Evolutionary conservation across 257 asterid species (phyloP), one percentile per base, ranked within the genome.

Genomic region (Solanum pennellii): DNA sequence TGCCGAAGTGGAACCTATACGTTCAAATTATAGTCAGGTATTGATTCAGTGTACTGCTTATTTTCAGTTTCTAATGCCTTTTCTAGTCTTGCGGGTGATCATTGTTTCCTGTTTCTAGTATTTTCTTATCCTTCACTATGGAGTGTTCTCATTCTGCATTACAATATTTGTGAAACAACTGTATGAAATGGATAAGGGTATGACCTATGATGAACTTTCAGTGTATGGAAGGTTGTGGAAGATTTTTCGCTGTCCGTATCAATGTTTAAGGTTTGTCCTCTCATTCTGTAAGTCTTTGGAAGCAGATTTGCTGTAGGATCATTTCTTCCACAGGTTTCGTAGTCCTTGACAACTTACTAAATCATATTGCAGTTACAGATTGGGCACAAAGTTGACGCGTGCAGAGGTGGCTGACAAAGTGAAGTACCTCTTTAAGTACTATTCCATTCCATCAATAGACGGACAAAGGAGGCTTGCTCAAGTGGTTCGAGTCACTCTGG

Each of bases 131-230:
- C 66, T 79, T 18, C 31, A 29, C 14, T 18, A 3, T 10, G 44
- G 44, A 47, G 29, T 29, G 12, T 80, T 80, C 12, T 47, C 12
- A 44, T 80, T 27, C 49, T 79, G 6, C 41, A 8, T 27, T 27
- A 45, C 66, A 27, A 45, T 45, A 47, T 47, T 49, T 77, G 80
- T 89, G 83, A 79, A 89, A 74, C 94, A 97, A 98, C 91, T 96
- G 83, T 96, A 95, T 90, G 99, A 95, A 90, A 98, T 94, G 92
- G 99, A 95, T 89, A 94, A 93, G 95, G 98, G 98, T 80, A 94
- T 97, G 98, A 93, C 98, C 66, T 94, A 94, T 69, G 98, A 92
- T 82, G 98, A 96, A 89, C 97, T 95, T 86, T 96, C 98, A 20
- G 95, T 93, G 9, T 94, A 93, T 85, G 98, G 98, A 90, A 93